Percentiles rank a stretch among this genome's conserved stretches.
Conservation (phyloP, 2,329 filamentous ascomycete species). For the Geosmithia flava region DNA sequence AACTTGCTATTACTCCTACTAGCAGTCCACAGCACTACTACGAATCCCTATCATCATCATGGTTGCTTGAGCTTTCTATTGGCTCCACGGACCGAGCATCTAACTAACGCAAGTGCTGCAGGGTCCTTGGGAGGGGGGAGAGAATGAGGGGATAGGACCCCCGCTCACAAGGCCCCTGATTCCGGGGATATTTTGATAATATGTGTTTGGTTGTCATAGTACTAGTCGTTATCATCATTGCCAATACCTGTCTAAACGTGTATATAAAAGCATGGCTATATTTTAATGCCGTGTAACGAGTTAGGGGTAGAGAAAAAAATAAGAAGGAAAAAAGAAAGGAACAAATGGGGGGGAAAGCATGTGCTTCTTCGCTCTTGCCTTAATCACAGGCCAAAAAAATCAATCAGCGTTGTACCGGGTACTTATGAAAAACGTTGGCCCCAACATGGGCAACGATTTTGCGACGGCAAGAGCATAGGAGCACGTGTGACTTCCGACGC, state of each 20-base stretch:
- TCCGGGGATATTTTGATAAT: too few relatives aligned
- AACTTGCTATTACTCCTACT: too few relatives aligned
- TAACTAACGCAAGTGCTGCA: not conserved
- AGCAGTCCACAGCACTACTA: too few relatives aligned
- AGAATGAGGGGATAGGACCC: not conserved
- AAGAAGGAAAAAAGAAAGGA: too few relatives aligned
- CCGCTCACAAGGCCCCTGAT: not conserved
- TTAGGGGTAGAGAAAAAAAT: too few relatives aligned
- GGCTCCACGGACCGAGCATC: not conserved
- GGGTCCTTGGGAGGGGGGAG: not conserved
- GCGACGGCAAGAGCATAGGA: not conserved
- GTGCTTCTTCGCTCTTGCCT: not conserved
- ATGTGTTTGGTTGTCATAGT: too few relatives aligned
- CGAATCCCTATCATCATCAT: not conserved
- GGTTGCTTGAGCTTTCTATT: not conserved
- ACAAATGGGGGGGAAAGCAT: too few relatives aligned
- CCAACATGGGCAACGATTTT: not conserved
- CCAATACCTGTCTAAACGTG: too few relatives aligned
- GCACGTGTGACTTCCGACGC: not conserved
- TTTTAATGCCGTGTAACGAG: too few relatives aligned
- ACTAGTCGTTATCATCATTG: too few relatives aligned
- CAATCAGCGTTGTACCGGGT: not conserved
- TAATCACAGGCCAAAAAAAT: not conserved
- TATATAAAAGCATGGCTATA: too few relatives aligned
- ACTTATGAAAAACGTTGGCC: not conserved